These are phyloP conservation scores for Hemileia vastatrix DNA, from an alignment of 1,284 basidiomycete species.

Conservation along the genomic window DNA sequence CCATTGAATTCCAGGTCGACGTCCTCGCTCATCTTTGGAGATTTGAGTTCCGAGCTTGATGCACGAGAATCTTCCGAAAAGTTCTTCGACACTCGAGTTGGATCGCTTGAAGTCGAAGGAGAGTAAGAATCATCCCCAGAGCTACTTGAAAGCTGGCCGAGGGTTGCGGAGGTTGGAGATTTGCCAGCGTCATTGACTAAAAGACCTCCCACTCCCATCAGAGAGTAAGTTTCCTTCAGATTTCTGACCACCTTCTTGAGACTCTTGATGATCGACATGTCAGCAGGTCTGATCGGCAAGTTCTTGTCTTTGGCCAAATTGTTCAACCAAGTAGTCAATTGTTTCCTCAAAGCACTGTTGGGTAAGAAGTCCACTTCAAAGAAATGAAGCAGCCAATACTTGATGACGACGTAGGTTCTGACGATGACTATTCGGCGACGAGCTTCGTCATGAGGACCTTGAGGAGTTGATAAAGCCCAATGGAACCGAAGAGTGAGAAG, in stretches of 20 bases:
- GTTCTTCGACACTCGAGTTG: neutral
- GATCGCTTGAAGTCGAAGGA: too few species aligned
- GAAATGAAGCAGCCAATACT: conserved; percentile 36
- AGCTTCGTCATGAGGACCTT: conserved; percentile 30
- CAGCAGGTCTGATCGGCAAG: conserved; percentile 25
- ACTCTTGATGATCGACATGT: conserved; percentile 31
- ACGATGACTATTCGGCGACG: conserved; percentile 36
- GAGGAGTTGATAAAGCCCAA: conserved; percentile 31
- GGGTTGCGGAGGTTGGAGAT: too few species aligned
- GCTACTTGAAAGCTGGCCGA: conserved; percentile 3
- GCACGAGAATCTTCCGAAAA: neutral
- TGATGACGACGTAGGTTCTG: conserved; percentile 36
- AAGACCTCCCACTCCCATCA: conserved; percentile 30
- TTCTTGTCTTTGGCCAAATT: conserved; percentile 26
- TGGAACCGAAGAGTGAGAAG: conserved; percentile 36
- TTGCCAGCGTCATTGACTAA: conserved; percentile 16
- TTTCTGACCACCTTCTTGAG: conserved; percentile 32
- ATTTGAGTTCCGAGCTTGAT: neutral
- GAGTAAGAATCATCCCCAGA: too few species aligned
- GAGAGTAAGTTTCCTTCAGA: conserved; percentile 33
- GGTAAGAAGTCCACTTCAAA: conserved; percentile 37
- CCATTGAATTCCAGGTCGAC: conserved; percentile 1
- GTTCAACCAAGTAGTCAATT: conserved; percentile 36
- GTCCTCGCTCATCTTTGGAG: neutral
- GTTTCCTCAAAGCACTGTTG: conserved; percentile 29